Conservation (phyloP, 805 yeast genomes). For the Clavispora asparagi region DNA sequence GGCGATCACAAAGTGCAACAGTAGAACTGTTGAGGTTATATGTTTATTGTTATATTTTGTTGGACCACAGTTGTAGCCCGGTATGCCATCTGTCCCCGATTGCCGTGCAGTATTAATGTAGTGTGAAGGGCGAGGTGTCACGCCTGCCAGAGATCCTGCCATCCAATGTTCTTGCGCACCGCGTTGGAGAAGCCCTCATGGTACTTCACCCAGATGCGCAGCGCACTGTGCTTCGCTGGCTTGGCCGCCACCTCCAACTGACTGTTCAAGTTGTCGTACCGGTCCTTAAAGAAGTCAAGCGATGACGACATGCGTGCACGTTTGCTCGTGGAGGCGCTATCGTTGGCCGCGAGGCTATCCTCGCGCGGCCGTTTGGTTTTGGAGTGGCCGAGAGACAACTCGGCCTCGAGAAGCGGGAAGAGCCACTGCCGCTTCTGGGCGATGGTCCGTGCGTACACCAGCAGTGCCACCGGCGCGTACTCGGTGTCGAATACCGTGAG, state of each 20-base stretch:
- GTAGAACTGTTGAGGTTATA: constrained; percentile 1
- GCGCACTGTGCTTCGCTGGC: constrained; percentile 30
- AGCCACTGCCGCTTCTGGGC: constrained; percentile 28
- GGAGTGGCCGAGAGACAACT: constrained; percentile 21
- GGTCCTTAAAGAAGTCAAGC: constrained; percentile 35
- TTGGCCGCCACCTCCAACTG: constrained; percentile 18
- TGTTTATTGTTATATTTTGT: too few species aligned
- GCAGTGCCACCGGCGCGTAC: constrained; percentile 12
- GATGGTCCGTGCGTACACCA: constrained; percentile 14
- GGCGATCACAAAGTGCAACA: constrained; percentile 31
- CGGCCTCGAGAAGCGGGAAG: constrained; percentile 33
- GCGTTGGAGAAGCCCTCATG: constrained; percentile 93
- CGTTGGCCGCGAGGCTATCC: background rate
- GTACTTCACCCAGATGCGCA: constrained; percentile 74
- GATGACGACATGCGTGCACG: constrained; percentile 21
- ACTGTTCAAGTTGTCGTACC: constrained; percentile 29
- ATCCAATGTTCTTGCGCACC: constrained; percentile 74
- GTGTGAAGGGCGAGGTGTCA: background rate
- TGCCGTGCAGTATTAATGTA: too few species aligned
- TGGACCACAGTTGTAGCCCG: too few species aligned
- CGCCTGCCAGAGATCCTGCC: constrained; percentile 61
- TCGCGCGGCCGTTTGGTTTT: constrained; percentile 11
- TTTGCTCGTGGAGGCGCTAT: constrained; percentile 10
- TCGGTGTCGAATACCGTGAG: constrained; percentile 21
- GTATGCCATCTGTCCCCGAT: too few species aligned